phyloP scores from a whole-genome alignment of 257 asterid genomes.

The Fraxinus quadrangulata region DNA sequence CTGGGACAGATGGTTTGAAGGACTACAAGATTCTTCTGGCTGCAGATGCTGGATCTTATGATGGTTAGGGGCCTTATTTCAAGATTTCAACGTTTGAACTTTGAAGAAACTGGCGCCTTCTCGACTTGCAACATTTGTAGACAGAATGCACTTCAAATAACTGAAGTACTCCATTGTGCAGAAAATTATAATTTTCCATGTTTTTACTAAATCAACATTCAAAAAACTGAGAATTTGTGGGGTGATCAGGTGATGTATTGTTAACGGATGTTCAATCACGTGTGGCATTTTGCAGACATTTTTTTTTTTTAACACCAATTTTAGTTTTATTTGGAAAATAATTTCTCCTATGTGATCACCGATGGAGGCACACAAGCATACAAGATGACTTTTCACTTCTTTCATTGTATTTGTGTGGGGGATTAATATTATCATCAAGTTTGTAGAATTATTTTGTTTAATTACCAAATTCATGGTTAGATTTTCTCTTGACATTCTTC shows the following conservation, averaged over 20 bases:
- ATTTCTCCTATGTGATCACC: not conserved
- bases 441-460: too few relatives aligned
- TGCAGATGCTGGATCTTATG: conserved; percentile 92
- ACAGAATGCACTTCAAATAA: conserved; percentile 16
- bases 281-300: not conserved
- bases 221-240: not conserved
- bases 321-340: not conserved
- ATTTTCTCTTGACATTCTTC: too few relatives aligned
- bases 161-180: conserved; percentile 32
- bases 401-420: too few relatives aligned
- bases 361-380: not conserved
- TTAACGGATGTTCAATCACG: not conserved
- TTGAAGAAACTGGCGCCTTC: conserved; percentile 19
- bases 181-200: conserved; percentile 14
- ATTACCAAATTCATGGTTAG: too few relatives aligned
- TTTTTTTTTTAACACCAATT: not conserved
- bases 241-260: not conserved
- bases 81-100: conserved; percentile 11
- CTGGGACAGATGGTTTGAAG: conserved; percentile 99
- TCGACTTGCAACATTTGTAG: conserved; percentile 17
- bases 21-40: conserved; percentile 73
- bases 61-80: conserved; percentile 23
- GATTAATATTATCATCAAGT: too few relatives aligned
- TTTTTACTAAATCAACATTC: not conserved
- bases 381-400: not conserved